Evolutionary conservation across 805 yeast species (phyloP), one percentile per base, ranked within the genome.

Genomic region (Saccharomycopsis fibuligera): DNA sequence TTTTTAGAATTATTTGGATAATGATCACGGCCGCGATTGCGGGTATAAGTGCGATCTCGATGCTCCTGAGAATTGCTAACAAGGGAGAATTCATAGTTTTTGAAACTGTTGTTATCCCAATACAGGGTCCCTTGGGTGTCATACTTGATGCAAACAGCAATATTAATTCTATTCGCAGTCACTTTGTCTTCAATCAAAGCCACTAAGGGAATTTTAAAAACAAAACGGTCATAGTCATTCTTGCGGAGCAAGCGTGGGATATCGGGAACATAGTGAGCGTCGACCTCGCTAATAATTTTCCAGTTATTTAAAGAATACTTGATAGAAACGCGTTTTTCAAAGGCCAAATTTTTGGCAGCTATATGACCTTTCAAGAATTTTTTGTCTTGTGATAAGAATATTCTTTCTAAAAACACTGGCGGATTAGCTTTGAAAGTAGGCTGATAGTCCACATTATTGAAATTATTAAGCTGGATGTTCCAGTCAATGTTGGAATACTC

Each of bases 301-400:
- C 98, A 90, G 58, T 72, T 67, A 62, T 91, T 88, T 54, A 80
- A 69, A 0, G 96, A 78, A 65, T 87, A 90, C 47, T 89, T 72
- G 14, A 86, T 74, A 14, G 78, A 74, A 17, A 91, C 83, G 24
- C 65, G 60, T 63, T 90, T 90, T 31, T 78, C 73, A 64, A 71
- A 90, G 9, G 83, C 71, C 3, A 86, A 47, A 66, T 90, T 91
- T 58, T 78, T 76, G 24, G 86, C 96, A 2, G 91, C 86, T 41
- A 90, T 70, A 46, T 80, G 81, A 1, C 96, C 97, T 44, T 77
- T 62, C 14, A 90, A 66, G 48, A 68, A 69, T 50, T 73, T 72
- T 55, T 76, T 75, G 54, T 83, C 86, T 6, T 73, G 64, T 33
- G 81, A 72, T 24, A 87, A 66, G 56, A 77, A 76, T 3, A 83